Evolutionary conservation across 176 grass and related monocot species (phyloP).

Genomic region (Puya raimondii): DNA sequence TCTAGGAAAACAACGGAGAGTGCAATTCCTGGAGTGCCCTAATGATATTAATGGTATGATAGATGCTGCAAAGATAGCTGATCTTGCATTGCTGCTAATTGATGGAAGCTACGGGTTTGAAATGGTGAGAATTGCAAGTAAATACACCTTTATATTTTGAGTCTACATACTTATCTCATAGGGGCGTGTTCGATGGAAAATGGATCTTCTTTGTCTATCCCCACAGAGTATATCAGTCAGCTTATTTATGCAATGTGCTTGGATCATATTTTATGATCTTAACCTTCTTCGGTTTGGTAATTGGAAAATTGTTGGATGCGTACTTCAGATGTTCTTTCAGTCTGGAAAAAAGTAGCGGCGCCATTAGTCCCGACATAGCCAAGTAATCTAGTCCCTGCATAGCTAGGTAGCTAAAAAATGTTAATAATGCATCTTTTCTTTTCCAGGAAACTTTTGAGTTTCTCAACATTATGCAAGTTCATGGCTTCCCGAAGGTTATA

Average conservation of each 20-base stretch:
- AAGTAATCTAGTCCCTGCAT: no score
- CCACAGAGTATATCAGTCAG: background rate
- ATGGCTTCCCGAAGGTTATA: conserved; percentile 97
- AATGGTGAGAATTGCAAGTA: conserved; percentile 61
- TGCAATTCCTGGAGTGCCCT: conserved; percentile 92
- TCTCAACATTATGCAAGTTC: conserved; percentile 95
- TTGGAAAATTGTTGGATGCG: background rate
- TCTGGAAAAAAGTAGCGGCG: no score
- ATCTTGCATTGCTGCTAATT: conserved; percentile 85
- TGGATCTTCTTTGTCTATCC: background rate
- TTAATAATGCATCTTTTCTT: conserved; percentile 21
- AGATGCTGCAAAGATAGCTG: conserved; percentile 97
- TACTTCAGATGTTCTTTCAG: no score
- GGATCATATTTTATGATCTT: no score
- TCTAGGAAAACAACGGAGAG: conserved; percentile 79
- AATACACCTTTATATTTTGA: conserved; percentile 9
- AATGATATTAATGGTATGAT: conserved; percentile 99
- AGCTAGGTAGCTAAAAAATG: no score
- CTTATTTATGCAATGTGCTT: background rate
- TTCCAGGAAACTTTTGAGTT: conserved; percentile 96
- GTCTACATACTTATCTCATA: background rate
- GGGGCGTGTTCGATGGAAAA: no score
- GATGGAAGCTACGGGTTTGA: conserved; percentile 98
- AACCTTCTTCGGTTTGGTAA: no score
- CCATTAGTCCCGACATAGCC: no score